Percentiles rank a stretch among this genome's conserved stretches.
Evolutionary conservation across 2,329 filamentous ascomycete genomes (phyloP).

Genomic region (Paraphaeosphaeria sporulosa): DNA sequence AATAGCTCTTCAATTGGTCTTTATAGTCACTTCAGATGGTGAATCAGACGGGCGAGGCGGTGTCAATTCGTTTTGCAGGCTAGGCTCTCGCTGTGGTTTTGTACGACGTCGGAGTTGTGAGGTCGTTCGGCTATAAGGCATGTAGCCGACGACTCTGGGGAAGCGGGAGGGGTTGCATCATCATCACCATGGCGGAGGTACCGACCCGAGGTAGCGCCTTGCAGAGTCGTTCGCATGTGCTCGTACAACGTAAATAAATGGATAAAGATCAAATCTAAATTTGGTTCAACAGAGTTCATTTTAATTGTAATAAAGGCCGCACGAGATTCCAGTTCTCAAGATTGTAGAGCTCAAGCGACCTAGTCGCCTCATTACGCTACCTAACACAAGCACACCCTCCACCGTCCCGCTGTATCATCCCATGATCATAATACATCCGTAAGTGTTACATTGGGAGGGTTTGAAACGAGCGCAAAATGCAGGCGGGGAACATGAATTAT

Average conservation of each 20-base stretch:
- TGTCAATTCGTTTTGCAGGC: too few species aligned
- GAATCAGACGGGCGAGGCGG: too few species aligned
- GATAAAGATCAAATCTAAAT: too few species aligned
- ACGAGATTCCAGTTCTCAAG: too few species aligned
- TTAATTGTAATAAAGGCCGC: too few species aligned
- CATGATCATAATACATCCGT: slow-evolving; percentile 6
- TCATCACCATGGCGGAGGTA: slow-evolving; percentile 1
- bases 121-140: slow-evolving; percentile 14
- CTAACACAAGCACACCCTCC: neutral
- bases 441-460: too few species aligned
- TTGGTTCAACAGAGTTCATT: too few species aligned
- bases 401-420: neutral
- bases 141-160: neutral
- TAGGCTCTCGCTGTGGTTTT: slow-evolving; percentile 6
- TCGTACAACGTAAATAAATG: neutral
- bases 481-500: slow-evolving; percentile 20
- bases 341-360: too few species aligned
- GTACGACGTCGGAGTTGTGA: slow-evolving; percentile 16
- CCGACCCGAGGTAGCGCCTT: neutral
- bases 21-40: neutral
- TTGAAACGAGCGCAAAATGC: neutral
- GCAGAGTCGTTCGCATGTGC: neutral
- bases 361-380: neutral
- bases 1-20: neutral
- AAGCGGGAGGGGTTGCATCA: too few species aligned